These are phyloP conservation scores for Emergomyces orientalis DNA, from an alignment of 2,329 filamentous ascomycete genomes.

Conservation along the genomic window DNA sequence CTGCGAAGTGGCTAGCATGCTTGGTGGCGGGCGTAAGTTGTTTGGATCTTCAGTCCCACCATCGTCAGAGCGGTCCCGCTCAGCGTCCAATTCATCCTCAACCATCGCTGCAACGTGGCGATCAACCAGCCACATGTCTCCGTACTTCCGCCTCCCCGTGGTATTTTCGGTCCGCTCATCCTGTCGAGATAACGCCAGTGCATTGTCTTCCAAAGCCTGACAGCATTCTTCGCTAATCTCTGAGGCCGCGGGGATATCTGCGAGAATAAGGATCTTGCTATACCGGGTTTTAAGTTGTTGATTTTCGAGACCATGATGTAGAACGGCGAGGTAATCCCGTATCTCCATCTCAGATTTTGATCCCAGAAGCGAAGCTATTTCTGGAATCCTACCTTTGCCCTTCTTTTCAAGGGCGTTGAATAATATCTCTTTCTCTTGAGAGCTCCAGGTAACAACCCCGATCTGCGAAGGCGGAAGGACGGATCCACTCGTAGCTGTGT, in stretches of 20 bases:
- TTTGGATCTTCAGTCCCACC: neutral
- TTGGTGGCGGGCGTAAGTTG: slow-evolving; percentile 10
- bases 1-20: slow-evolving; percentile 41
- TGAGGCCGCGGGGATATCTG: slow-evolving; percentile 59
- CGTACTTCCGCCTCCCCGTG: slow-evolving; percentile 53
- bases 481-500: slow-evolving; percentile 12
- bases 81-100: slow-evolving; percentile 19
- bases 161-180: slow-evolving; percentile 56
- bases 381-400: slow-evolving; percentile 52
- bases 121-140: slow-evolving; percentile 57
- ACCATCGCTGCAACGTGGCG: slow-evolving; percentile 24
- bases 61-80: neutral
- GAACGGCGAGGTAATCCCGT: slow-evolving; percentile 55
- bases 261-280: slow-evolving; percentile 35
- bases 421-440: slow-evolving; percentile 59
- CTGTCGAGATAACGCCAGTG: slow-evolving; percentile 54
- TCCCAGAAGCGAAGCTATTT: slow-evolving; percentile 54
- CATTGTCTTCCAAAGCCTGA: slow-evolving; percentile 56
- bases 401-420: slow-evolving; percentile 57
- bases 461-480: slow-evolving; percentile 46
- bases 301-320: slow-evolving; percentile 45
- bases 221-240: slow-evolving; percentile 63
- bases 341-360: slow-evolving; percentile 71
- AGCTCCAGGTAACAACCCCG: slow-evolving; percentile 61
- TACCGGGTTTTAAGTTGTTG: slow-evolving; percentile 30